Evolutionary conservation across 2,329 filamentous ascomycete species (phyloP).

Genomic region (Fusarium concolor): DNA sequence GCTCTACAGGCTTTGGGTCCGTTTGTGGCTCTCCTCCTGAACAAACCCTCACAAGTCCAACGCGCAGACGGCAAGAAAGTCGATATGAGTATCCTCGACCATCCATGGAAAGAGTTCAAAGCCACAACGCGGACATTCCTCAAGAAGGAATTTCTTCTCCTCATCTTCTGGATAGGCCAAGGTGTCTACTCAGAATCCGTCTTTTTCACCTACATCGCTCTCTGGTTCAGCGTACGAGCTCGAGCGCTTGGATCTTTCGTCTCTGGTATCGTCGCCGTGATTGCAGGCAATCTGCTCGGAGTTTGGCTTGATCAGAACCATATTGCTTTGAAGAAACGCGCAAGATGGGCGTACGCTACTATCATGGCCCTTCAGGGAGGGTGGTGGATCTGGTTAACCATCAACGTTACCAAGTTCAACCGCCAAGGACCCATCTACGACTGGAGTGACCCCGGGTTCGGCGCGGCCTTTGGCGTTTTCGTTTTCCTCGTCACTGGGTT

Average conservation of each 20-base stretch:
- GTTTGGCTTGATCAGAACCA: slow-evolving; percentile 67
- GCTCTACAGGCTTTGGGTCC: slow-evolving; percentile 71
- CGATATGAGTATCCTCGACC: slow-evolving; percentile 64
- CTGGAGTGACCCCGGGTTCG: slow-evolving; percentile 72
- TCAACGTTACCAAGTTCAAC: slow-evolving; percentile 70
- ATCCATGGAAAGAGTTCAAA: slow-evolving; percentile 67
- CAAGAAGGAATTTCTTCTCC: slow-evolving; percentile 68
- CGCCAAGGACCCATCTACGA: slow-evolving; percentile 68
- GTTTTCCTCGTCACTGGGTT: slow-evolving; percentile 74
- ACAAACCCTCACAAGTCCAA: slow-evolving; percentile 67
- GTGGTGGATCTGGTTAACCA: slow-evolving; percentile 76
- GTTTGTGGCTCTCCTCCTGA: slow-evolving; percentile 69
- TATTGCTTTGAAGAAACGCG: slow-evolving; percentile 63
- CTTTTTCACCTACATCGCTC: slow-evolving; percentile 53
- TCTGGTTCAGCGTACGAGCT: slow-evolving; percentile 75
- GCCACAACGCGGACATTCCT: slow-evolving; percentile 67
- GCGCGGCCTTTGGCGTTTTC: slow-evolving; percentile 72
- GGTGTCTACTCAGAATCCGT: slow-evolving; percentile 74
- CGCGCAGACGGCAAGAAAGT: slow-evolving; percentile 71
- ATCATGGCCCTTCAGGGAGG: slow-evolving; percentile 69
- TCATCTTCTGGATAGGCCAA: slow-evolving; percentile 73
- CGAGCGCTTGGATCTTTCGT: slow-evolving; percentile 72
- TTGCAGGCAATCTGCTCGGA: slow-evolving; percentile 71
- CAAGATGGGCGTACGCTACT: slow-evolving; percentile 62
- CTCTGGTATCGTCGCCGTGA: slow-evolving; percentile 72